Conservation (phyloP, 2,329 filamentous ascomycete genomes). For the Magnaporthiopsis incrustans region DNA sequence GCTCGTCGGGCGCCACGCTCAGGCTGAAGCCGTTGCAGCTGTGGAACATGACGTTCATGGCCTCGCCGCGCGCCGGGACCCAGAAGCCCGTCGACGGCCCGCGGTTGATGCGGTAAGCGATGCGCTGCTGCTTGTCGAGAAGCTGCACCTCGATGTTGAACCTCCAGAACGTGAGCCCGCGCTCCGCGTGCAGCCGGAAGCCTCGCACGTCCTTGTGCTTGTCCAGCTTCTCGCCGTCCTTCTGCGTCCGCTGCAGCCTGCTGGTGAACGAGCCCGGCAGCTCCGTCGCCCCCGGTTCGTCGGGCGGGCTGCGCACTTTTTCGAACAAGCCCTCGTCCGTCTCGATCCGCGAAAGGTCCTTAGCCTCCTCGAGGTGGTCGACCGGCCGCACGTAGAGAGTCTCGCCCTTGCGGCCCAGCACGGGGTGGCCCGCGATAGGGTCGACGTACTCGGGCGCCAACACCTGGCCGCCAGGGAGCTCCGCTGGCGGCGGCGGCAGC, state of each 20-base stretch:
- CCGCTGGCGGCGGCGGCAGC: slow-evolving; percentile 66
- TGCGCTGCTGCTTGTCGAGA: slow-evolving; percentile 65
- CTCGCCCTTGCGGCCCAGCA: slow-evolving; percentile 75
- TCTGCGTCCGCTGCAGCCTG: slow-evolving; percentile 41
- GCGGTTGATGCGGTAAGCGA: slow-evolving; percentile 92
- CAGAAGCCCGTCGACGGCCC: slow-evolving; percentile 87
- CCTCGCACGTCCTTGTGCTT: slow-evolving; percentile 80
- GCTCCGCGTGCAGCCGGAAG: slow-evolving; percentile 73
- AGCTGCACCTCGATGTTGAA: slow-evolving; percentile 95
- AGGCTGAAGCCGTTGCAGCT: slow-evolving; percentile 94
- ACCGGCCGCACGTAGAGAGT: slow-evolving; percentile 84
- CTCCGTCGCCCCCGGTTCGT: slow-evolving; percentile 38
- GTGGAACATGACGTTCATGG: slow-evolving; percentile 99
- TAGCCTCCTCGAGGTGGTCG: slow-evolving; percentile 71
- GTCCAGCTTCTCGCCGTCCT: slow-evolving; percentile 73
- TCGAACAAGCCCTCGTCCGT: slow-evolving; percentile 80
- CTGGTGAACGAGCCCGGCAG: slow-evolving; percentile 45
- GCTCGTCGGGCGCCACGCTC: slow-evolving; percentile 66
- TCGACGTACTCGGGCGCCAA: slow-evolving; percentile 79
- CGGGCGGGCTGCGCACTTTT: slow-evolving; percentile 45
- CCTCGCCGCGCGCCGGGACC: slow-evolving; percentile 75
- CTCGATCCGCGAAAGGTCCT: slow-evolving; percentile 72
- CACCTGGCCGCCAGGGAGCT: slow-evolving; percentile 45
- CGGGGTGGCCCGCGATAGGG: slow-evolving; percentile 79
- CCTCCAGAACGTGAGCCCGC: slow-evolving; percentile 90